Evolutionary conservation across 2,329 filamentous ascomycete genomes (phyloP), one percentile per base, ranked within the genome.

Genomic region (Diaporthe amygdali): DNA sequence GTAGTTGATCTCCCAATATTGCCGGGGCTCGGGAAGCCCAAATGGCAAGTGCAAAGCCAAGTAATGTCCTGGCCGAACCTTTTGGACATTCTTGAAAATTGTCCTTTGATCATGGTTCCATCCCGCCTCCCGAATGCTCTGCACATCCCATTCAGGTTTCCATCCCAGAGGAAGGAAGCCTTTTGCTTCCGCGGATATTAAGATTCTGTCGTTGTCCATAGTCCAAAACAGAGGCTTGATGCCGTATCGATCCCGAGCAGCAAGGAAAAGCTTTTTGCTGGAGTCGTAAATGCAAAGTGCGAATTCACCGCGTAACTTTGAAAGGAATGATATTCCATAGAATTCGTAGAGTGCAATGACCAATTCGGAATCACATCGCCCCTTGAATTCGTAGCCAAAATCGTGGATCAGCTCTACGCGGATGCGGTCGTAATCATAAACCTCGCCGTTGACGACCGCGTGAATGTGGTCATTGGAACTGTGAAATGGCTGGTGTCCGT

Each of bases 161-260:
- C 86, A 86, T 0, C 86, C 85, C 68, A 88, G 75, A 0, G 86
- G 78, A 55, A 85, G 74, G 74, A 89, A 87, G 0, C 84, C 86
- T 75, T 90, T 90, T 71, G 84, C 83, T 75, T 90, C 88, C 0
- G 87, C 80, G 7, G 86, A 86, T 0, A 89, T 76, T 15, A 89
- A 76, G 4, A 90, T 69, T 69, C 79, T 78, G 7, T 78, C 79
- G 7, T 77, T 77, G 1, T 81, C 73, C 1, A 83, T 71, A 0
- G 86, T 88, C 78, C 84, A 89, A 70, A 87, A 86, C 22, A 90
- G 80, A 2, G 88, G 87, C 76, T 90, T 90, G 75, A 90, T 86
- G 4, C 88, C 88, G 75, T 84, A 89, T 0, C 88, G 83, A 75
- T 90, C 88, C 22, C 87, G 78, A 1, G 81, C 87, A 0, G 84